These are phyloP conservation scores for Fusarium compactum DNA, from an alignment of 2,329 filamentous ascomycete genomes.

Conservation along the genomic window DNA sequence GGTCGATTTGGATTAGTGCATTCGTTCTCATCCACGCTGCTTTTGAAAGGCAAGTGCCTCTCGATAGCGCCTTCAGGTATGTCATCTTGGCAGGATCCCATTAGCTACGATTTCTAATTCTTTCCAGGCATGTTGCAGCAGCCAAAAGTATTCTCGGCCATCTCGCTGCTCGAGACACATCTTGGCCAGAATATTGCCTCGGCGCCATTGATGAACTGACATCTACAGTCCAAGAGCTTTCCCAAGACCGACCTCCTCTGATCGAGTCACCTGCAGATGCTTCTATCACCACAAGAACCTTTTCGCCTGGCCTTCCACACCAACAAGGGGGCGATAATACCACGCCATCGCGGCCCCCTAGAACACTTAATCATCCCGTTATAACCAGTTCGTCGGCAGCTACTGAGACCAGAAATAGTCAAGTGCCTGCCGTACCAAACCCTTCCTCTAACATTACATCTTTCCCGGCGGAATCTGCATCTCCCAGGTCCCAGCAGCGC, in stretches of 20 bases:
- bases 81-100: accelerated
- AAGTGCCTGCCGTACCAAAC: neutral
- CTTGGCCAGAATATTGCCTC: slow-evolving; percentile 52
- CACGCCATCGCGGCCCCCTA: slow-evolving; percentile 9
- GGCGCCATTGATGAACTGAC: slow-evolving; percentile 51
- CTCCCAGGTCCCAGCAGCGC: slow-evolving; percentile 2
- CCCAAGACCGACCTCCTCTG: slow-evolving; percentile 15
- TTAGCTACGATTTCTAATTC: neutral
- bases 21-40: slow-evolving; percentile 65
- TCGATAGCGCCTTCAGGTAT: slow-evolving; percentile 55
- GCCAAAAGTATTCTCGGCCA: slow-evolving; percentile 48
- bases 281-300: slow-evolving; percentile 14
- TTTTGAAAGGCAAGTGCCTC: slow-evolving; percentile 58
- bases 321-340: neutral
- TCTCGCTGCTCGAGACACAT: slow-evolving; percentile 48
- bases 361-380: neutral
- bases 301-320: neutral
- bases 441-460: neutral
- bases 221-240: slow-evolving; percentile 46
- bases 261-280: slow-evolving; percentile 31
- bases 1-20: slow-evolving; percentile 66
- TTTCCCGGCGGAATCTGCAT: neutral
- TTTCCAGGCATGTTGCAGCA: slow-evolving; percentile 45
- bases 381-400: neutral
- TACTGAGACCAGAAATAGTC: neutral